Evolutionary conservation across 2,329 filamentous ascomycete species (phyloP), one percentile per base, ranked within the genome.

Genomic region (Neofusicoccum kwambonambiense): DNA sequence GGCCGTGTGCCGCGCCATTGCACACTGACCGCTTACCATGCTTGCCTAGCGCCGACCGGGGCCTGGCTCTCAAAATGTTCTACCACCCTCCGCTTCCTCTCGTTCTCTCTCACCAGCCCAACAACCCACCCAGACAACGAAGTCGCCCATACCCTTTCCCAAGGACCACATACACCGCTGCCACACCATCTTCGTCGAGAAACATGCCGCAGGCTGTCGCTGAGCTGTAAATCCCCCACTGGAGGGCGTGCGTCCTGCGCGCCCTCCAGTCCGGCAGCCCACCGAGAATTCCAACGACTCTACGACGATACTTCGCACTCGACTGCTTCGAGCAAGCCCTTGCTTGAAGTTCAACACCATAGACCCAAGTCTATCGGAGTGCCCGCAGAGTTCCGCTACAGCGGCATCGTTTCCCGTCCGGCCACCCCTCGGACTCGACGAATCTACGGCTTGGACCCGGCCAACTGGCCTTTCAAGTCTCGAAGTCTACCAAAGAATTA

Each of bases 201-300:
- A 79, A 75, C 77, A 80, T 80, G 78, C 77, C 77, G 71, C 77
- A 78, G 78, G 78, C 78, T 71, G 75, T 79, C 77, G 77, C 77
- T 79, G 78, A 77, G 90, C 91, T 94, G 90, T 96, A 93, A 93
- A 92, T 86, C 81, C 86, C 64, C 79, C 88, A 89, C 90, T 93
- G 87, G 89, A 89, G 88, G 87, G 83, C 82, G 79, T 80, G 79
- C 83, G 76, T 72, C 74, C 74, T 79, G 80, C 31, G 74, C 84
- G 86, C 87, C 86, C 86, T 86, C 88, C 87, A 93, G 91, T 92
- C 90, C 89, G 88, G 87, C 76, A 92, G 90, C 89, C 90, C 89
- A 88, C 83, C 87, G 89, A 92, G 84, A 85, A 82, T 82, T 84
- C 84, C 83, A 85, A 87, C 84, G 81, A 80, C 75, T 77, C 74